These are phyloP conservation scores for Hyphopichia burtonii DNA, from an alignment of 1,139 yeast species.

Conservation along the genomic window DNA sequence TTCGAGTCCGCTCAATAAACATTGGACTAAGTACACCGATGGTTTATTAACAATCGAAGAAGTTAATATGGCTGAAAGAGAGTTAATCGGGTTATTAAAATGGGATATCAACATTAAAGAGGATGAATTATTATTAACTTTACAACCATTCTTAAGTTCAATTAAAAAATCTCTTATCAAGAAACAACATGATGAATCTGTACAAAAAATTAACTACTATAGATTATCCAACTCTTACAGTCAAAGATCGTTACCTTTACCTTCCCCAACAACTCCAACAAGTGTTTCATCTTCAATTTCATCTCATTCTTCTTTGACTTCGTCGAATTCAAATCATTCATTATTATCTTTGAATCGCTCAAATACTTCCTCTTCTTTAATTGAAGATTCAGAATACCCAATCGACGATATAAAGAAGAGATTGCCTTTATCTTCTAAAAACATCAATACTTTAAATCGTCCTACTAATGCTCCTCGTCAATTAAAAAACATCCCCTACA, in stretches of 20 bases:
- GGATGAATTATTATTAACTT: constrained; percentile 64
- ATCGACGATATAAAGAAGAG: constrained; percentile 9
- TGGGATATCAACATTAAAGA: constrained; percentile 78
- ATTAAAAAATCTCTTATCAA: constrained; percentile 47
- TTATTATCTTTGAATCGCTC: constrained; percentile 15
- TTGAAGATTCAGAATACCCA: constrained; percentile 5
- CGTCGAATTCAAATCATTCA: constrained; percentile 11
- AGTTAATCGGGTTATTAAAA: constrained; percentile 72
- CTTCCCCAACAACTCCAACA: constrained; percentile 10
- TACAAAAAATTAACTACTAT: constrained; percentile 38
- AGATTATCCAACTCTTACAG: constrained; percentile 31
- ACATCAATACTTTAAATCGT: constrained; percentile 13
- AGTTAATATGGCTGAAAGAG: constrained; percentile 89
- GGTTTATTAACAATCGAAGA: constrained; percentile 76
- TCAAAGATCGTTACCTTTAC: constrained; percentile 12
- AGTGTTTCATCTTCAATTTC: constrained; percentile 11
- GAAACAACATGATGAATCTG: constrained; percentile 31
- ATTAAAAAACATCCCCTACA: neutral
- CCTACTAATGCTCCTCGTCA: too few relatives aligned
- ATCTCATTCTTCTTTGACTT: constrained; percentile 12
- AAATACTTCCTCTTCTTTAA: constrained; percentile 12
- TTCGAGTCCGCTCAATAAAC: constrained; percentile 90
- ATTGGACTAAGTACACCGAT: constrained; percentile 90
- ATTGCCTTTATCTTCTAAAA: constrained; percentile 22
- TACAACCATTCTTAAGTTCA: constrained; percentile 74